These are phyloP conservation scores for Fusarium dlaminii DNA, from an alignment of 2,329 filamentous ascomycete genomes.

Conservation along the genomic window DNA sequence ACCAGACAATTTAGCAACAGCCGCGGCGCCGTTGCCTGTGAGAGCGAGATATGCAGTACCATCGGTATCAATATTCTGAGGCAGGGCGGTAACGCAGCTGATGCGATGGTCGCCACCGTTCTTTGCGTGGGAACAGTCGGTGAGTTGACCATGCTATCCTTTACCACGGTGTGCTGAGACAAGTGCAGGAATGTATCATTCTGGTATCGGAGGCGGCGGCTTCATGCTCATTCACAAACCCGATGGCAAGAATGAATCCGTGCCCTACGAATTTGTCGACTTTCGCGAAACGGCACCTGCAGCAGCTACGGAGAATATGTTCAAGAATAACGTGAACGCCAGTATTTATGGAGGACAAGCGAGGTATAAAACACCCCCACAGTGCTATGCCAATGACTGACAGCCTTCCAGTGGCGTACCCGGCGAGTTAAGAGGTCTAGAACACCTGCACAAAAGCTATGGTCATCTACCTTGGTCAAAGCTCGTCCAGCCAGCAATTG, in stretches of 20 bases:
- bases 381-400: fast-evolving
- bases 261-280: slow-evolving; percentile 78
- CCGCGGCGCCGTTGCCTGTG: slow-evolving; percentile 69
- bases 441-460: slow-evolving; percentile 76
- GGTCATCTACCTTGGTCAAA: slow-evolving; percentile 71
- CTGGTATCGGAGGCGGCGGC: slow-evolving; percentile 80
- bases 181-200: slow-evolving; percentile 65
- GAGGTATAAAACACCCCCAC: slow-evolving; percentile 59
- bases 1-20: slow-evolving; percentile 27
- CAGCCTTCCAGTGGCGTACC: slow-evolving; percentile 65
- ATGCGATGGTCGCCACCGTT: slow-evolving; percentile 71
- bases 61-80: slow-evolving; percentile 67
- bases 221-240: slow-evolving; percentile 77
- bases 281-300: slow-evolving; percentile 87
- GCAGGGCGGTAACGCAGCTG: slow-evolving; percentile 71
- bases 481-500: slow-evolving; percentile 75
- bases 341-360: slow-evolving; percentile 78
- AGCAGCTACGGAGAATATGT: slow-evolving; percentile 84
- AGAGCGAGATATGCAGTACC: slow-evolving; percentile 66
- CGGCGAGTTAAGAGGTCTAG: slow-evolving; percentile 76
- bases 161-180: not conserved
- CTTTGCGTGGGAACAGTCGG: slow-evolving; percentile 70
- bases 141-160: fast-evolving
- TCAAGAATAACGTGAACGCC: slow-evolving; percentile 69
- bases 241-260: slow-evolving; percentile 58